Conservation (phyloP, 495 filamentous ascomycete species). For the Podospora fimiseda region DNA sequence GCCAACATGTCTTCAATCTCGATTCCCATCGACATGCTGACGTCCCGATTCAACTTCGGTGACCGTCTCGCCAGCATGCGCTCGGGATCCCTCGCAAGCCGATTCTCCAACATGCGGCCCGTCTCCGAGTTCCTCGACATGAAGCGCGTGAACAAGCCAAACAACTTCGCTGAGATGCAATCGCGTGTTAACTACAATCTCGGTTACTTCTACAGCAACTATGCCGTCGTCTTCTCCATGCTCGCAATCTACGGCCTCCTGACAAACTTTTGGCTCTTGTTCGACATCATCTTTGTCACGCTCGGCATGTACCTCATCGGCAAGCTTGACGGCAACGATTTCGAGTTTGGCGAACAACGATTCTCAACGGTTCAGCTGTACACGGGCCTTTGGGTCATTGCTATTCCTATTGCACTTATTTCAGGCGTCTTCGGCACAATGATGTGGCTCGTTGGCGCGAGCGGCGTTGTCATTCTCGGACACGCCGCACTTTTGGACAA, state of each 20-base stretch:
- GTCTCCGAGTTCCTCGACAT: conserved; percentile 91
- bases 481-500: conserved; percentile 97
- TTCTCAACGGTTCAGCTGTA: conserved; percentile 93
- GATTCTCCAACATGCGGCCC: conserved; percentile 90
- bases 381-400: conserved; percentile 73
- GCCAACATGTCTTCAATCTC: conserved; percentile 73
- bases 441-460: conserved; percentile 93
- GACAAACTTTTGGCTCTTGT: conserved; percentile 74
- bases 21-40: conserved; percentile 85
- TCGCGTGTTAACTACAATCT: conserved; percentile 97
- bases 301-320: conserved; percentile 85
- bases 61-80: conserved; percentile 68
- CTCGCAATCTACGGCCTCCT: conserved; percentile 92
- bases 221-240: conserved; percentile 87
- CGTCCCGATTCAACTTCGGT: conserved; percentile 78
- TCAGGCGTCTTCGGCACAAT: conserved; percentile 74
- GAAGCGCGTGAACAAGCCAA: conserved; percentile 90
- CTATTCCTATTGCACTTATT: conserved; percentile 74
- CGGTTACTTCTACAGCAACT: conserved; percentile 96
- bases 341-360: conserved; percentile 73
- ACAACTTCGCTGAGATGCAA: conserved; percentile 84
- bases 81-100: conserved; percentile 64
- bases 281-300: conserved; percentile 81
- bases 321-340: conserved; percentile 77
- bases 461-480: conserved; percentile 83